Conservation (phyloP, 2,329 filamentous ascomycete species). For the Sclerotinia borealis region DNA sequence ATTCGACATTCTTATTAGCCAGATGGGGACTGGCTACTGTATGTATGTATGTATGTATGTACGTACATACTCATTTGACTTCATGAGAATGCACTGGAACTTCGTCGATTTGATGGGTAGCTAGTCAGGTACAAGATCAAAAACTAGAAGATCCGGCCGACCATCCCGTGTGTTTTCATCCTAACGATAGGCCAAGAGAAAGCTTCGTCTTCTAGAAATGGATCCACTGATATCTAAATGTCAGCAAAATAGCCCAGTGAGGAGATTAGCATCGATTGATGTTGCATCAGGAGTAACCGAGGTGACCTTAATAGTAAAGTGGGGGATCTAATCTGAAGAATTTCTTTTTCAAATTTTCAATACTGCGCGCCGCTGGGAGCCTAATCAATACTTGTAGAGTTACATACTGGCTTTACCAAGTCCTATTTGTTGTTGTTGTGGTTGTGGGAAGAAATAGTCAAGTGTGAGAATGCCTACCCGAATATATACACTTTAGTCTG, state of each 20-base stretch:
- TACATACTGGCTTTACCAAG: not conserved
- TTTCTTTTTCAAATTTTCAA: not conserved
- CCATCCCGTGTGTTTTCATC: not conserved
- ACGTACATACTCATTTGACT: not conserved
- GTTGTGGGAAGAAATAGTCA: too few relatives aligned
- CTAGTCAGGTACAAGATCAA: conserved; percentile 1
- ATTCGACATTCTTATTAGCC: not conserved
- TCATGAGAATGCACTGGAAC: not conserved
- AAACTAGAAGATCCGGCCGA: not conserved
- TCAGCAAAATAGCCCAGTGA: not conserved
- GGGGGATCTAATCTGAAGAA: not conserved
- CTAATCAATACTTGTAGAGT: too few relatives aligned
- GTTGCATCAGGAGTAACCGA: not conserved
- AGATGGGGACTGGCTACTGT: not conserved
- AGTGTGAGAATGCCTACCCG: not conserved
- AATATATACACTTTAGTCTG: too few relatives aligned
- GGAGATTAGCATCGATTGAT: not conserved
- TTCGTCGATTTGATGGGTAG: not conserved
- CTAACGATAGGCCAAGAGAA: not conserved
- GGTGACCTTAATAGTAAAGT: not conserved
- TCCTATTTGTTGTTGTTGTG: too few relatives aligned
- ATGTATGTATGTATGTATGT: not conserved
- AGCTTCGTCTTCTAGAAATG: not conserved
- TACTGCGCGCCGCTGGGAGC: not conserved
- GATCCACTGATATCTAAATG: not conserved